Evolutionary conservation across 2,329 filamentous ascomycete genomes (phyloP).

Genomic region (Emericellopsis cladophorae): DNA sequence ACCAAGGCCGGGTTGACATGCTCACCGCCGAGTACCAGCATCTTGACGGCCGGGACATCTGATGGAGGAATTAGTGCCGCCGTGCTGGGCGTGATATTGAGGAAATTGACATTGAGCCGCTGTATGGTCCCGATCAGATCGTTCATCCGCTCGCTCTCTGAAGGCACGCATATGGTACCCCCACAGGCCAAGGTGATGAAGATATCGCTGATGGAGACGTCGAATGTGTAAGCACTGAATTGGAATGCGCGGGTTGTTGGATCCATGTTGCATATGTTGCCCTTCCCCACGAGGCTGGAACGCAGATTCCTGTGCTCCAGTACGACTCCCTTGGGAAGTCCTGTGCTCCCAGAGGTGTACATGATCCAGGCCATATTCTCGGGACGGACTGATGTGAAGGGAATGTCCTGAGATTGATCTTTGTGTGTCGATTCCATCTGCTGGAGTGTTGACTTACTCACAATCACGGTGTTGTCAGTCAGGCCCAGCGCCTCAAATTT

Average conservation of each 20-base stretch:
- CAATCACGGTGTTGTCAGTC: background rate
- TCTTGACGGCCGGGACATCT: no score
- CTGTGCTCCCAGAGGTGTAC: slow-evolving; percentile 4
- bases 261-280: background rate
- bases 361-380: slow-evolving; percentile 3
- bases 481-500: slow-evolving; percentile 1
- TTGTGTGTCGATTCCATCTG: background rate
- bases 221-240: slow-evolving; percentile 30
- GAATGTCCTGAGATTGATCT: background rate
- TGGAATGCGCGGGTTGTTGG: slow-evolving; percentile 1
- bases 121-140: slow-evolving; percentile 15
- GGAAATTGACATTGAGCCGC: no score
- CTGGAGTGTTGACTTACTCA: background rate
- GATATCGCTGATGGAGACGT: slow-evolving; percentile 40
- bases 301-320: slow-evolving; percentile 1
- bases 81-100: no score
- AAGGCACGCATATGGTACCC: slow-evolving; percentile 41
- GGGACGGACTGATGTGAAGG: background rate
- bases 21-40: no score
- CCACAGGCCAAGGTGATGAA: slow-evolving; percentile 35
- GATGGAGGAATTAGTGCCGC: no score
- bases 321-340: slow-evolving; percentile 2
- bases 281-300: background rate
- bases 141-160: slow-evolving; percentile 39
- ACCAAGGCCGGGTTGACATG: no score